Evolutionary conservation across 192 early-diverging fungal genomes (phyloP), one percentile per base, ranked within the genome.

Genomic region (Coemansia sp.): DNA sequence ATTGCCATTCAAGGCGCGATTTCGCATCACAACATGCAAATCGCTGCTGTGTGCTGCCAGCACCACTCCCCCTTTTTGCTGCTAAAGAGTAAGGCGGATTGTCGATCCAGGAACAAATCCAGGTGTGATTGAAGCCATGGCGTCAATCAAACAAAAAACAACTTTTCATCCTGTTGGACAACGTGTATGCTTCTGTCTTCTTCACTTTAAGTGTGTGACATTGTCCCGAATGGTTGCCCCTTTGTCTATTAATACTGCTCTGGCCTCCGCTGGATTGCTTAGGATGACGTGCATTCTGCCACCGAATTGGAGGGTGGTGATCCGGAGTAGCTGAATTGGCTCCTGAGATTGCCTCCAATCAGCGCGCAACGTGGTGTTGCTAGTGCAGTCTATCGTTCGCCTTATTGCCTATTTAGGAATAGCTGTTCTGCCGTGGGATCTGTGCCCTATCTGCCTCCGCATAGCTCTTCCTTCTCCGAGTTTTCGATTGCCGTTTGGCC

Each of bases 51-150:
- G 31, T 6, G 57, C 33, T 60, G 16, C 53, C 24, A 44, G 13
- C 41, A 44, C 41, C 41, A 15, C 47, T 60, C 57, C 57, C 29
- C 57, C 57, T 60, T 60, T 53, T 53, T 60, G 36, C 29, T 31
- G 22, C 12, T 13, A 31, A 60, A 33, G 12, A 31, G 53, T 12
- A 31, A 16, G 53, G 53, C 27, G 53, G 13, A 29, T 29, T 57
- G 53, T 57, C 57, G 31, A 60, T 60, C 57, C 57, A 60, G 57
- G 57, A 60, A 60, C 57, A 34, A 60, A 60, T 34, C 33, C 13
- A 60, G 57, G 31, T 60, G 29, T 31, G 16, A 34, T 33, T 60
- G 57, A 60, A 60, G 33, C 31, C 33, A 36, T 16, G 31, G 57
- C 57, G 18, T 31, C 16, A 16, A 60, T 1, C 24, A 27, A 27